These are phyloP conservation scores for Fusarium armeniacum DNA, from an alignment of 2,329 filamentous ascomycete species.

Conservation along the genomic window DNA sequence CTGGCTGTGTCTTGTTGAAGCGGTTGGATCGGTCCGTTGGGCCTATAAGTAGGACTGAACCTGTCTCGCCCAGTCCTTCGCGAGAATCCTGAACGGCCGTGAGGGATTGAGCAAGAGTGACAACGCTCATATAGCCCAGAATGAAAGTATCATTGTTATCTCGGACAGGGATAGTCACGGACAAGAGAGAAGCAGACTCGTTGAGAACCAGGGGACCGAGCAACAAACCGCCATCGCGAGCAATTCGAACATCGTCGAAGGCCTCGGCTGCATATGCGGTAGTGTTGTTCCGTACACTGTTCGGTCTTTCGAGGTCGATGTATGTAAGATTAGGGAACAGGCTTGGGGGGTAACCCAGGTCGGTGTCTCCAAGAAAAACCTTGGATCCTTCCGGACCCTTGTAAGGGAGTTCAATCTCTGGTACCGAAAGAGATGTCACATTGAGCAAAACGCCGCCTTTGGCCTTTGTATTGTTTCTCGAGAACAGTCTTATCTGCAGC, in stretches of 20 bases:
- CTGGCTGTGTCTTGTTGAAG: slow-evolving; percentile 63
- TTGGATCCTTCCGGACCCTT: slow-evolving; percentile 67
- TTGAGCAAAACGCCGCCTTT: slow-evolving; percentile 70
- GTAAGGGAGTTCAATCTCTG: slow-evolving; percentile 74
- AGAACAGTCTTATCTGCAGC: slow-evolving; percentile 80
- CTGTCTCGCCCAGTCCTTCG: slow-evolving; percentile 79
- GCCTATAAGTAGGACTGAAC: slow-evolving; percentile 78
- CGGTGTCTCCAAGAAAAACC: slow-evolving; percentile 72
- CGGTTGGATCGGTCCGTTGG: slow-evolving; percentile 76
- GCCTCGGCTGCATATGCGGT: slow-evolving; percentile 62
- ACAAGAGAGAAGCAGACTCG: slow-evolving; percentile 79
- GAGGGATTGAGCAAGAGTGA: slow-evolving; percentile 77
- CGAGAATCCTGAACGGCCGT: slow-evolving; percentile 71
- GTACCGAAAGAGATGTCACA: slow-evolving; percentile 67
- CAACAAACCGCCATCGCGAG: slow-evolving; percentile 71
- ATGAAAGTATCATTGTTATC: slow-evolving; percentile 72
- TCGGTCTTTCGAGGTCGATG: slow-evolving; percentile 59
- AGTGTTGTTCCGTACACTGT: slow-evolving; percentile 58
- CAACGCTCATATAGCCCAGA: slow-evolving; percentile 85
- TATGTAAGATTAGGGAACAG: slow-evolving; percentile 88
- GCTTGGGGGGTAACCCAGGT: slow-evolving; percentile 76
- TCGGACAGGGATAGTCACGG: slow-evolving; percentile 83
- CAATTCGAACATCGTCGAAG: slow-evolving; percentile 66
- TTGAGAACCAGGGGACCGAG: slow-evolving; percentile 83
- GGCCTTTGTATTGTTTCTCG: slow-evolving; percentile 73